Percentiles rank a stretch among this genome's conserved stretches.
Conservation (phyloP, 495 filamentous ascomycete genomes). For the Collariella sp. region DNA sequence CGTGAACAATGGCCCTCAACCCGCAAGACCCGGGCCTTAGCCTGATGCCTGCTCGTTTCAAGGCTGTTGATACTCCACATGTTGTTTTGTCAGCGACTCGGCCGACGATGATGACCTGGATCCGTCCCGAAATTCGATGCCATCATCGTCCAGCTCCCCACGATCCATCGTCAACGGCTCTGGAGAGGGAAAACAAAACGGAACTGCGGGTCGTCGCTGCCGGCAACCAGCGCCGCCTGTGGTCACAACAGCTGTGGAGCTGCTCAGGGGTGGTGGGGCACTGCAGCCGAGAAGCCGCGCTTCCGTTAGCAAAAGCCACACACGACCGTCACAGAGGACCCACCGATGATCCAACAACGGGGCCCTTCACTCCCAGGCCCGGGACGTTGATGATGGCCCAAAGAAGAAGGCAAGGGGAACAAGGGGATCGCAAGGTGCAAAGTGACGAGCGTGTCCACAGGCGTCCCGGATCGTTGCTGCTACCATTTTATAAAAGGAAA, state of each 20-base stretch:
- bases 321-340: constrained; percentile 2
- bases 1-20: too few relatives aligned
- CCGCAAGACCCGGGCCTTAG: too few relatives aligned
- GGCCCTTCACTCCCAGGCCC: not conserved
- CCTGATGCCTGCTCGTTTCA: too few relatives aligned
- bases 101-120: too few relatives aligned
- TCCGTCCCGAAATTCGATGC: too few relatives aligned
- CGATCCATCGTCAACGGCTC: not conserved
- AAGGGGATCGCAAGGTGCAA: not conserved
- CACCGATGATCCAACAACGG: constrained; percentile 6
- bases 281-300: constrained; percentile 1
- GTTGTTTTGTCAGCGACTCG: too few relatives aligned
- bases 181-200: constrained; percentile 1
- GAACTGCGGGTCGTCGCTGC: constrained; percentile 2
- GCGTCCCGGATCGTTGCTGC: not conserved
- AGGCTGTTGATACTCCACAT: too few relatives aligned
- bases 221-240: not conserved
- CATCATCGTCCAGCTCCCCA: not conserved
- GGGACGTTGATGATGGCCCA: not conserved
- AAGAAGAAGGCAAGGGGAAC: not conserved
- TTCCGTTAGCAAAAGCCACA: constrained; percentile 6
- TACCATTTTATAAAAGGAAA: not conserved
- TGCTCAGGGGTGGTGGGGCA: not conserved
- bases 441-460: not conserved
- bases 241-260: constrained; percentile 7